Evolutionary conservation across 768 basidiomycete genomes (phyloP).

Genomic region (Thelephora aurantiotincta): DNA sequence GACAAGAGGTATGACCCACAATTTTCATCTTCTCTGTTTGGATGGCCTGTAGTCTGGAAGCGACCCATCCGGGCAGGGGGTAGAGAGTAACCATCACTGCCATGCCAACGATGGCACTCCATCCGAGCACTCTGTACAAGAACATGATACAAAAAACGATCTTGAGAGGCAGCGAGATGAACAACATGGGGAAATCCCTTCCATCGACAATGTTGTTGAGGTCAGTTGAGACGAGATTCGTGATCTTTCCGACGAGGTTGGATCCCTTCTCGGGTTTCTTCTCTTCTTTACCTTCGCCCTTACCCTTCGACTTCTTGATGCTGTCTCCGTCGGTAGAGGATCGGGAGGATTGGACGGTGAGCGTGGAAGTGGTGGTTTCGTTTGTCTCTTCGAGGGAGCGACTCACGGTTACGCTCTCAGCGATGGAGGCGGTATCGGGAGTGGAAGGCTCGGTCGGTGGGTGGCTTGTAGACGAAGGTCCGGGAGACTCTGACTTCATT

Average conservation of each 20-base stretch:
- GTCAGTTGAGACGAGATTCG: slow-evolving; percentile 65
- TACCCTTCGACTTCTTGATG: background rate
- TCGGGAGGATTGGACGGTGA: slow-evolving; percentile 1
- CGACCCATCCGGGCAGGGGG: slow-evolving; percentile 28
- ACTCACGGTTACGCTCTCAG: background rate
- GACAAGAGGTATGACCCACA: slow-evolving; percentile 7
- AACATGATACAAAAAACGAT: slow-evolving; percentile 21
- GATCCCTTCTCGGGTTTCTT: slow-evolving; percentile 7
- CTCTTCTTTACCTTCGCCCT: background rate
- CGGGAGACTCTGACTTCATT: slow-evolving; percentile 29
- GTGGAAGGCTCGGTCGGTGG: slow-evolving; percentile 8
- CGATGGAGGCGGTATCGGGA: slow-evolving; percentile 8
- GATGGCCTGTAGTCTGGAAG: slow-evolving; percentile 19
- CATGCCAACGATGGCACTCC: slow-evolving; percentile 26
- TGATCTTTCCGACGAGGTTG: slow-evolving; percentile 64
- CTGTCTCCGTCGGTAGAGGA: background rate
- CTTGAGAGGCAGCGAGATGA: slow-evolving; percentile 15
- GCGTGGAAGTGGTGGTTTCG: slow-evolving; percentile 1
- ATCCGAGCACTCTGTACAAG: slow-evolving; percentile 17
- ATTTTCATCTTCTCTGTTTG: slow-evolving; percentile 29
- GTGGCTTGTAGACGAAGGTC: background rate
- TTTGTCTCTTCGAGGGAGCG: slow-evolving; percentile 1
- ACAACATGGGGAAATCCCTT: slow-evolving; percentile 8
- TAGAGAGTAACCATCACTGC: slow-evolving; percentile 25
- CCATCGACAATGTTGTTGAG: slow-evolving; percentile 12